Percentiles rank a stretch among this genome's conserved stretches.
These are phyloP conservation scores for Rutstroemia sp. DNA, from an alignment of 2,329 filamentous ascomycete genomes.

Conservation along the genomic window DNA sequence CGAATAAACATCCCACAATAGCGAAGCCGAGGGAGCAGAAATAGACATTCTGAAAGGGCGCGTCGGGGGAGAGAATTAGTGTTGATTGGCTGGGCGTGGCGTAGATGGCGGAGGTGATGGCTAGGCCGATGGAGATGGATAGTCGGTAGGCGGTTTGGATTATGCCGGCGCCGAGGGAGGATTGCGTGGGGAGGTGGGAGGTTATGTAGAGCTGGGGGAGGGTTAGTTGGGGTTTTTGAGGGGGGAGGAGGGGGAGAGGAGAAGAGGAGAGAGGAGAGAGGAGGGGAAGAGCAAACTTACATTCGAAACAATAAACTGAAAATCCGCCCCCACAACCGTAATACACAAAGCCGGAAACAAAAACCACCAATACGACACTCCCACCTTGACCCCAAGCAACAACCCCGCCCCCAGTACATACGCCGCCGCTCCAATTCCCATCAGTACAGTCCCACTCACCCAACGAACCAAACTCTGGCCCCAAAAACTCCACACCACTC, in stretches of 20 bases:
- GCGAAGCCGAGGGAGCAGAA: constrained; percentile 41
- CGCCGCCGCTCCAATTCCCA: constrained; percentile 37
- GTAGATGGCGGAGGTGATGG: constrained; percentile 54
- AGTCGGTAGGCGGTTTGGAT: constrained; percentile 54
- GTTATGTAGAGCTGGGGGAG: constrained; percentile 58
- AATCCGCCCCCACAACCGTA: constrained; percentile 57
- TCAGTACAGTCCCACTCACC: constrained; percentile 57
- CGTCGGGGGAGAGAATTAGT: constrained; percentile 34
- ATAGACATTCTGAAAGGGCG: constrained; percentile 45
- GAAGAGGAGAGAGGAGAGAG: not conserved
- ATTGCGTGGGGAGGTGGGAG: constrained; percentile 51
- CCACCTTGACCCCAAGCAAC: constrained; percentile 46
- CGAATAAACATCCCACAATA: constrained; percentile 36
- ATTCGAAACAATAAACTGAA: constrained; percentile 65
- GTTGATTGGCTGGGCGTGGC: not conserved
- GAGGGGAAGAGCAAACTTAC: constrained; percentile 33
- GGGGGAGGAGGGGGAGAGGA: not conserved
- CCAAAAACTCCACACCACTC: constrained; percentile 55
- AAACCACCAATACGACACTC: constrained; percentile 57
- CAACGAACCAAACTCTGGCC: constrained; percentile 54
- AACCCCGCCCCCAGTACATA: constrained; percentile 40
- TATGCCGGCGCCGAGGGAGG: constrained; percentile 59
- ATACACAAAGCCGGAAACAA: constrained; percentile 54
- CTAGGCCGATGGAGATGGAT: constrained; percentile 47
- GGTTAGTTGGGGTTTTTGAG: not conserved